Conservation (phyloP, 345 rosid genomes). For the Pistacia vera region DNA sequence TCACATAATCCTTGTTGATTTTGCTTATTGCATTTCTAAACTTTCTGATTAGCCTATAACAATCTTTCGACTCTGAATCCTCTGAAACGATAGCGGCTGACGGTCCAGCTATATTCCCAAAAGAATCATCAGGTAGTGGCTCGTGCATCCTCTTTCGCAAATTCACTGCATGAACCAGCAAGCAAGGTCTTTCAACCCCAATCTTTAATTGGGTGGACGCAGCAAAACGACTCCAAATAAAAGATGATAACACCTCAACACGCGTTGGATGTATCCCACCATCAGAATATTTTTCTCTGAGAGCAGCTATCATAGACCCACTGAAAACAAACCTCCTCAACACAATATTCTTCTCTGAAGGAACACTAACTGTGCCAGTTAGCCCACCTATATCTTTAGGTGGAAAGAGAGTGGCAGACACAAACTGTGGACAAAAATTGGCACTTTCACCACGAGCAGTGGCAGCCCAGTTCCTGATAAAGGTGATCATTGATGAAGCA, state of each 20-base stretch:
- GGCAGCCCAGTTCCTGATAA: conserved; percentile 13
- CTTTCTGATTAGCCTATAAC: conserved; percentile 19
- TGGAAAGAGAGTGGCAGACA: conserved; percentile 43
- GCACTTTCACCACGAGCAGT: conserved; percentile 14
- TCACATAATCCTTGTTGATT: conserved; percentile 25
- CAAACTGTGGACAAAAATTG: conserved; percentile 25
- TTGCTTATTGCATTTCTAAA: conserved; percentile 32
- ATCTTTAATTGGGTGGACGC: conserved; percentile 29
- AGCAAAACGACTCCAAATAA: conserved; percentile 46
- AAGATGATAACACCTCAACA: conserved; percentile 43
- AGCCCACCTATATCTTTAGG: conserved; percentile 26
- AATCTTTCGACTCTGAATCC: conserved; percentile 8
- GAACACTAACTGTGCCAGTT: conserved; percentile 18
- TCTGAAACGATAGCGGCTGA: conserved; percentile 6
- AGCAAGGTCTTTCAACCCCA: conserved; percentile 11
- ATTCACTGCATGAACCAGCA: conserved; percentile 42
- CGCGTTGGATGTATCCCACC: conserved; percentile 28
- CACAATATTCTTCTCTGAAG: conserved; percentile 34
- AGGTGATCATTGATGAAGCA: conserved; percentile 3
- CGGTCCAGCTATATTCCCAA: conserved; percentile 35
- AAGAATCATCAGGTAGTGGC: conserved; percentile 32
- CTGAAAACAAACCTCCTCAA: conserved; percentile 43
- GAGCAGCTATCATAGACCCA: conserved; percentile 24
- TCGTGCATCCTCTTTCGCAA: conserved; percentile 37
- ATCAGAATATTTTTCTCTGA: conserved; percentile 30